Base-by-base conservation (phyloP, 1,284 basidiomycete species). In the Ceraceosorus guamensis region DNA sequence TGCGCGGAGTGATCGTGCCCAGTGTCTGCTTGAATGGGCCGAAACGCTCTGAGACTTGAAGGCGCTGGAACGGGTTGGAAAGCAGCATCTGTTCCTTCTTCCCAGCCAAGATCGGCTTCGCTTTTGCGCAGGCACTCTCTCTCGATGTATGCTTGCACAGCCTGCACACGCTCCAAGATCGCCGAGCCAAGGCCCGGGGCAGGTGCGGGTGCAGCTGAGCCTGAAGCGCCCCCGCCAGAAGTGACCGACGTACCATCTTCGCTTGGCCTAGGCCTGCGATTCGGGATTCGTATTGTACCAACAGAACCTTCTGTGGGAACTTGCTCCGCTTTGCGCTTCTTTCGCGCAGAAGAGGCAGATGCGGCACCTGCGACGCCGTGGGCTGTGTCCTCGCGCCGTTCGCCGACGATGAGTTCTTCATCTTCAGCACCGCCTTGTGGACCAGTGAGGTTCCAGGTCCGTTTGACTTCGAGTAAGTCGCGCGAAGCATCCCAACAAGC, bases 201-300 rank as follows among this genome's bases (percentile, higher is more conserved):
- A n/a, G n/a, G n/a, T n/a, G n/a, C n/a, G n/a, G n/a, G n/a, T n/a
- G n/a, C n/a, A n/a, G n/a, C n/a, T n/a, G n/a, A n/a, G 14, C 31
- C 46, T 16, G 51, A 52, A 24, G 24, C 30, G 13, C 30, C 52
- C 45, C 35, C 39, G 6, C 35, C 39, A 8, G 49, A 18, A 6
- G 50, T 3, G 31, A 16, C 32, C 3, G 18, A 7, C 18, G 55
- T 31, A 3, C 48, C 56, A n/a, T 60, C 57, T 8, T 56, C 58
- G 83, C 2, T 90, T 91, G 67, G 88, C 87, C 80, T 92, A 91
- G 2, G 83, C 82, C 8, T 88, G 67, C 87, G 85, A 59, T 80
- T 78, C 2, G 87, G 85, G 11, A 84, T 75, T 5, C 70, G 77
- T 46, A 79, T 78, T 14, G 31, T n/a, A 18, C 51, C 18, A 6